These are phyloP conservation scores for Euclidium syriacum DNA, from an alignment of 345 rosid genomes.

Conservation along the genomic window DNA sequence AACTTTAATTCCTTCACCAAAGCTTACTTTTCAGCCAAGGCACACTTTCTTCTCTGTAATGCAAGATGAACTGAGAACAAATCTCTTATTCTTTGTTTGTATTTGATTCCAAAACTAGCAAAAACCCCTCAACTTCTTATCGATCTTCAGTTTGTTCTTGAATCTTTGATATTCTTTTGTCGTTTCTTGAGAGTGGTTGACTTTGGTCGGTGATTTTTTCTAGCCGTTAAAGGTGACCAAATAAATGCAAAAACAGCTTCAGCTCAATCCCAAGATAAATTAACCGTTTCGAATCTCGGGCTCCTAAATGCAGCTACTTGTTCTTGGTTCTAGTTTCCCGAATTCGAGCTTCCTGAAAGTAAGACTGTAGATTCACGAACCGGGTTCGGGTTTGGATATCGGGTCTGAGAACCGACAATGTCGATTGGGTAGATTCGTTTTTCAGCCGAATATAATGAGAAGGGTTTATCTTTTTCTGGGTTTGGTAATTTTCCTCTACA, in stretches of 20 bases:
- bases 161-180: conserved; percentile 11
- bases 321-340: conserved; percentile 26
- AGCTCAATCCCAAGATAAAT: conserved; percentile 31
- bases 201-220: conserved; percentile 16
- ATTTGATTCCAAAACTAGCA: neutral
- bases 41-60: conserved; percentile 16
- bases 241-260: conserved; percentile 15
- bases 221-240: conserved; percentile 25
- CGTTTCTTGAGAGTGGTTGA: conserved; percentile 22
- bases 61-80: conserved; percentile 4
- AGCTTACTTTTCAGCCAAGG: conserved; percentile 32
- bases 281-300: neutral
- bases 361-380: conserved; percentile 1
- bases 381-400: conserved; percentile 12
- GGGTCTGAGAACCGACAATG: conserved; percentile 46
- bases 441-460: conserved; percentile 56
- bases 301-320: conserved; percentile 35
- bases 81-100: neutral
- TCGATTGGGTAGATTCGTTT: conserved; percentile 56
- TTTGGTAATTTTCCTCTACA: conserved; percentile 33
- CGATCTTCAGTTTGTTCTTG: neutral
- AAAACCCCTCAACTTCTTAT: neutral
- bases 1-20: neutral
- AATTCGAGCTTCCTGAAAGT: neutral
- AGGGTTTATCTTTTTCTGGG: conserved; percentile 43